Evolutionary conservation across 176 grass and related monocot genomes (phyloP).

Genomic region (Bromus sterilis): DNA sequence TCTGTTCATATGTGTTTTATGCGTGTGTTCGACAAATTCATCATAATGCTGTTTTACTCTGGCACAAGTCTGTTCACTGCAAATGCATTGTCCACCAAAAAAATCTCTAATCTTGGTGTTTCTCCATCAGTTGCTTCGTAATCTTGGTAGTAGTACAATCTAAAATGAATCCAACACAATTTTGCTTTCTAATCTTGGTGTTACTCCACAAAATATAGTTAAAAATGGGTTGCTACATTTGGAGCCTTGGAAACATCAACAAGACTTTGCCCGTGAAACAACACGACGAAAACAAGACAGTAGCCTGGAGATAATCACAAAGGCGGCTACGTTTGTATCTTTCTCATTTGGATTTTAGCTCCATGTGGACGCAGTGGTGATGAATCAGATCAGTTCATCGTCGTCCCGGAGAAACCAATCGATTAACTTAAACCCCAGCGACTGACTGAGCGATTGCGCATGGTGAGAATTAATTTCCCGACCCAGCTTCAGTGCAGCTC

Average conservation of each 20-base stretch:
- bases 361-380: neutral
- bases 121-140: too few species aligned
- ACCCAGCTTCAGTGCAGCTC: neutral
- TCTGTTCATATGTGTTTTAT: too few species aligned
- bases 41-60: neutral
- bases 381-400: neutral
- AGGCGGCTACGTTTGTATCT: neutral
- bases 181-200: too few species aligned
- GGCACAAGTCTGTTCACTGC: neutral
- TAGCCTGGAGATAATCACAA: neutral
- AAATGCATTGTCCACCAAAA: too few species aligned
- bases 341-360: neutral
- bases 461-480: neutral
- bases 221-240: neutral
- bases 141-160: too few species aligned
- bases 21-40: too few species aligned
- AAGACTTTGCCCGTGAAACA: slow-evolving; percentile 19
- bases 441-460: neutral
- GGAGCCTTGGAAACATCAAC: slow-evolving; percentile 14
- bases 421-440: neutral
- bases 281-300: slow-evolving; percentile 1
- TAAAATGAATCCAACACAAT: too few species aligned
- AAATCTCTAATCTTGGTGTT: too few species aligned
- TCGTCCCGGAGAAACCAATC: neutral
- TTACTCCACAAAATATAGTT: neutral